phyloP scores from a whole-genome alignment of 352 stramenopile genomes.

The Globisporangium acanthophoron region DNA sequence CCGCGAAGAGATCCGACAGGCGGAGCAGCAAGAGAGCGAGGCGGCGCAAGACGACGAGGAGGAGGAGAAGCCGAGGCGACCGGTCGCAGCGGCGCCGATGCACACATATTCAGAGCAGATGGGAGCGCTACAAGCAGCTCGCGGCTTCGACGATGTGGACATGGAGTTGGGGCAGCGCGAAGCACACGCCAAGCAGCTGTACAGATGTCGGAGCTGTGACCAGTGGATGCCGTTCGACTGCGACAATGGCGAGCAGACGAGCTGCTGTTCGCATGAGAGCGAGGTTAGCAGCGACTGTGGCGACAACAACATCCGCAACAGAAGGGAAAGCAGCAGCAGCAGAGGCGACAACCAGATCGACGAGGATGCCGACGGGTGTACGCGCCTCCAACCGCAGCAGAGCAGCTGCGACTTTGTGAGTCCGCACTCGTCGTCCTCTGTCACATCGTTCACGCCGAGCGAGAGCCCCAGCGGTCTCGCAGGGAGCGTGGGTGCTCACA shows the following conservation, averaged over 20 bases:
- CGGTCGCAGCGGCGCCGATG: background rate
- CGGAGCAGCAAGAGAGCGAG: conserved; percentile 4
- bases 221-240: conserved; percentile 26
- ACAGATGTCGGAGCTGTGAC: background rate
- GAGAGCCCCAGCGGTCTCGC: conserved; percentile 2
- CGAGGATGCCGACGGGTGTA: background rate
- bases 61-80: conserved; percentile 5
- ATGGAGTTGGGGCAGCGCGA: background rate
- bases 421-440: conserved; percentile 6
- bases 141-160: background rate
- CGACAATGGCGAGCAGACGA: conserved; percentile 18
- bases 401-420: conserved; percentile 1
- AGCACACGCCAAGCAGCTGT: background rate
- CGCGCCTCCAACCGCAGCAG: background rate
- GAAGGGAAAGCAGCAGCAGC: conserved; percentile 24
- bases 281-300: conserved; percentile 17
- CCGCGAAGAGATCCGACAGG: conserved; percentile 15
- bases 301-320: conserved; percentile 21
- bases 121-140: background rate
- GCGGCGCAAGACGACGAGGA: background rate
- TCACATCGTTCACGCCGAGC: conserved; percentile 7
- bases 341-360: conserved; percentile 20
- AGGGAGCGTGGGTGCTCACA: background rate
- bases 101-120: background rate
- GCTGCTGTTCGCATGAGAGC: conserved; percentile 15